Conservation (phyloP, 352 stramenopile species). For the Phytophthora fragariae region DNA sequence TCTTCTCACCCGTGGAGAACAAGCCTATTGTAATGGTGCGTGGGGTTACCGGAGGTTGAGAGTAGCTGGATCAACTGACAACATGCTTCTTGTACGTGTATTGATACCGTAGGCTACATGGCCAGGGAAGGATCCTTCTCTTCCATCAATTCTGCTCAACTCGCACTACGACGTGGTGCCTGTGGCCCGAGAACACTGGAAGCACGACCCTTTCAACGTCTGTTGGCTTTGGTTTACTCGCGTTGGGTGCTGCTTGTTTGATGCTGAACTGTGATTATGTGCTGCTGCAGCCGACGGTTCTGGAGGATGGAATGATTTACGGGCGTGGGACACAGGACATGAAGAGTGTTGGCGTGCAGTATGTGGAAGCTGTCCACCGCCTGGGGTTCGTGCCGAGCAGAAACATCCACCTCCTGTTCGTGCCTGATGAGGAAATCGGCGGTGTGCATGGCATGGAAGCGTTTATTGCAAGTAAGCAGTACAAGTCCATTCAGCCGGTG, state of each 20-base stretch:
- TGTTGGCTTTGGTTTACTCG: conserved; percentile 10
- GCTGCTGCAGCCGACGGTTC: conserved; percentile 61
- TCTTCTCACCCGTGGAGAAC: conserved; percentile 63
- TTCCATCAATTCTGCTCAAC: conserved; percentile 94
- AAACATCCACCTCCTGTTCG: conserved; percentile 93
- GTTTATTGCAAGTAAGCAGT: conserved; percentile 89
- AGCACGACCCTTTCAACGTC: conserved; percentile 91
- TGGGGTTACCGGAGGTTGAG: not conserved
- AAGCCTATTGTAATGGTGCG: conserved; percentile 93
- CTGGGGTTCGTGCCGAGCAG: conserved; percentile 85
- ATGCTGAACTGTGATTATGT: not conserved
- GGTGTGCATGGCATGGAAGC: conserved; percentile 92
- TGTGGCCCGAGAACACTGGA: conserved; percentile 88
- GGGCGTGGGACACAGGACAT: conserved; percentile 95
- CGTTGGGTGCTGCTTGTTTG: not conserved
- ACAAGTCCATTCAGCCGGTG: conserved; percentile 82
- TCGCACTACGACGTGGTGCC: conserved; percentile 98
- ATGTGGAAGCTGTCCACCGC: conserved; percentile 90
- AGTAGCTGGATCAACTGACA: not conserved
- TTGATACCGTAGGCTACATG: conserved; percentile 61
- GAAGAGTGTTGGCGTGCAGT: conserved; percentile 97
- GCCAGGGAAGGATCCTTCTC: conserved; percentile 79
- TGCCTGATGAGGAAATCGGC: conserved; percentile 95
- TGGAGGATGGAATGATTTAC: conserved; percentile 93
- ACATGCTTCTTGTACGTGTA: not conserved